Evolutionary conservation across 768 basidiomycete genomes (phyloP).

Genomic region (Tricholoma bakamatsutake): DNA sequence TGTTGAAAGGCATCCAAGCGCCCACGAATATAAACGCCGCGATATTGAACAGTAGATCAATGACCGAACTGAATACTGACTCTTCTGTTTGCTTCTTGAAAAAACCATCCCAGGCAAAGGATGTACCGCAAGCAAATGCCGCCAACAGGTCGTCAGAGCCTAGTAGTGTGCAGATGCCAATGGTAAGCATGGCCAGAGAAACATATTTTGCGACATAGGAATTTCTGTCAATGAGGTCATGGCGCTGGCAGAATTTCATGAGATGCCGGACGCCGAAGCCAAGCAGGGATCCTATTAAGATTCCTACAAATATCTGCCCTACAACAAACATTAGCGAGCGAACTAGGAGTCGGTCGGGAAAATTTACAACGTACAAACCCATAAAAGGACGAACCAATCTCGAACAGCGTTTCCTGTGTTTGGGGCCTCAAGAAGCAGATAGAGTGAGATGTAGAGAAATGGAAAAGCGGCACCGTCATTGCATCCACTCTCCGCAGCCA

Average conservation of each 20-base stretch:
- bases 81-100: slow-evolving; percentile 94
- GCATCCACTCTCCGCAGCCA: slow-evolving; percentile 80
- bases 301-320: slow-evolving; percentile 79
- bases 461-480: slow-evolving; percentile 98
- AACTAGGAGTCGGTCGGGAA: slow-evolving; percentile 10
- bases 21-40: slow-evolving; percentile 95
- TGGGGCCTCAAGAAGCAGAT: slow-evolving; percentile 66
- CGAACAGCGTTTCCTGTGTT: slow-evolving; percentile 59
- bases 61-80: slow-evolving; percentile 91
- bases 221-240: slow-evolving; percentile 86
- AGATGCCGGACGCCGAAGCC: slow-evolving; percentile 81
- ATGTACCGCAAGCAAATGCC: slow-evolving; percentile 90
- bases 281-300: slow-evolving; percentile 65
- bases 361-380: slow-evolving; percentile 62
- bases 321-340: slow-evolving; percentile 8
- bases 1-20: slow-evolving; percentile 92
- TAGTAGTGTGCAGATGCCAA: slow-evolving; percentile 78
- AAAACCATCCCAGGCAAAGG: slow-evolving; percentile 96
- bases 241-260: slow-evolving; percentile 89
- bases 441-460: slow-evolving; percentile 86
- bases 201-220: slow-evolving; percentile 93
- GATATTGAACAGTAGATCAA: slow-evolving; percentile 93
- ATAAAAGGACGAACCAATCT: slow-evolving; percentile 85
- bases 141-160: slow-evolving; percentile 94
- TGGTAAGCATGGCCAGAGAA: slow-evolving; percentile 76